A percentile compares a stretch with the other conserved stretches of the same genome.
These are phyloP conservation scores for Calocybe indica DNA, from an alignment of 768 basidiomycete species.

Conservation along the genomic window DNA sequence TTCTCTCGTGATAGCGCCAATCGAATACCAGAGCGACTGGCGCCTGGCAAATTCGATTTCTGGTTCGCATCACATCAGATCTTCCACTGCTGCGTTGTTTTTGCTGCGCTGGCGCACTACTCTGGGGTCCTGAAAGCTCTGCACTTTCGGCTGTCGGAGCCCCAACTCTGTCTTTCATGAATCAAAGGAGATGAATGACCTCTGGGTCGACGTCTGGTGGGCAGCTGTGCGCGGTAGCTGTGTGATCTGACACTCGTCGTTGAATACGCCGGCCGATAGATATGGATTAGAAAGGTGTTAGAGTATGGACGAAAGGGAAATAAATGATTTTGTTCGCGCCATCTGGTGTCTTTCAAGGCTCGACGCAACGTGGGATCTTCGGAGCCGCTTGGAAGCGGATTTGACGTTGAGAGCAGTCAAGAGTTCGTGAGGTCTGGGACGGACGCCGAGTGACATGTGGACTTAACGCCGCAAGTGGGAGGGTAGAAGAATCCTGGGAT, in stretches of 20 bases:
- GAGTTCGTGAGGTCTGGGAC: no score
- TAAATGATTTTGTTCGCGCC: neutral
- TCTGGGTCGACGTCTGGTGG: neutral
- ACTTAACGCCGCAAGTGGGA: no score
- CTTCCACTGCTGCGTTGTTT: conserved; percentile 77
- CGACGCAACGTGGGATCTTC: conserved; percentile 23
- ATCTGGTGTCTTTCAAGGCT: conserved; percentile 9
- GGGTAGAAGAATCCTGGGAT: no score
- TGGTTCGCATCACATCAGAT: conserved; percentile 84
- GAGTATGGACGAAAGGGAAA: no score
- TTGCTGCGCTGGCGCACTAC: conserved; percentile 68
- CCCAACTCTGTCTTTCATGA: conserved; percentile 14
- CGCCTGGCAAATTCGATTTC: conserved; percentile 75
- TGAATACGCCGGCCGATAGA: neutral
- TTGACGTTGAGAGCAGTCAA: no score
- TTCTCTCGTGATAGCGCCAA: conserved; percentile 55
- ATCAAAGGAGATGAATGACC: no score
- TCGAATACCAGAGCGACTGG: conserved; percentile 70
- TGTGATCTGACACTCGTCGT: neutral
- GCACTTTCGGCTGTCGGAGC: conserved; percentile 48
- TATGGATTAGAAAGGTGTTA: no score
- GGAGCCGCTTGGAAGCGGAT: conserved; percentile 11
- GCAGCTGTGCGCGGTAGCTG: neutral
- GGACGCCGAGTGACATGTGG: no score
- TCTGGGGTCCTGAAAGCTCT: conserved; percentile 48